Evolutionary conservation across 805 yeast genomes (phyloP).

Genomic region (Blastobotrys attinorum): DNA sequence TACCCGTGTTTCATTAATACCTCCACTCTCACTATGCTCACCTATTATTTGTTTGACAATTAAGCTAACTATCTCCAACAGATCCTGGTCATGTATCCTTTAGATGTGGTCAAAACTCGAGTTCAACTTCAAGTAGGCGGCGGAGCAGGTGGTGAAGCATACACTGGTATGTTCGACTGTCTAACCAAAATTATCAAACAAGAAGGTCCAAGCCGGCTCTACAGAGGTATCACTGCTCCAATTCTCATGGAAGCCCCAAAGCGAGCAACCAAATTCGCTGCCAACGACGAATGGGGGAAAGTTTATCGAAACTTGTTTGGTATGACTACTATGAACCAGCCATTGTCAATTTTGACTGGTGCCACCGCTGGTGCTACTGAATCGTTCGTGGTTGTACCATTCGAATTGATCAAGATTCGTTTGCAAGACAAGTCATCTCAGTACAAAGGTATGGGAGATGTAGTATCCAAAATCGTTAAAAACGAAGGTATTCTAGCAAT

Average conservation of each 20-base stretch:
- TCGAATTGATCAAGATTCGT: conserved; percentile 91
- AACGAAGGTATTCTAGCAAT: conserved; percentile 75
- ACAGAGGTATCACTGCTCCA: conserved; percentile 94
- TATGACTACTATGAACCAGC: conserved; percentile 62
- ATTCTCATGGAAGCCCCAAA: conserved; percentile 99
- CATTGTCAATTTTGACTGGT: conserved; percentile 84
- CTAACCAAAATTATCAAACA: conserved; percentile 70
- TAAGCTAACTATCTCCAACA: conserved; percentile 3
- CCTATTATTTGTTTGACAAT: no score
- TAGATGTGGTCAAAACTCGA: conserved; percentile 95
- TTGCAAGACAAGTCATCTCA: conserved; percentile 81
- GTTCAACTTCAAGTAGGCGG: conserved; percentile 75
- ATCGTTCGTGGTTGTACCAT: conserved; percentile 94
- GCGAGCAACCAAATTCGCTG: conserved; percentile 97
- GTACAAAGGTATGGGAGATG: conserved; percentile 80
- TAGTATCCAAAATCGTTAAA: conserved; percentile 60
- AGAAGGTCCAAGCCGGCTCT: conserved; percentile 69
- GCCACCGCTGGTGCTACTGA: conserved; percentile 98
- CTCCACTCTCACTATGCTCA: no score
- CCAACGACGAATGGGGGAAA: conserved; percentile 94
- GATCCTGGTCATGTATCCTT: conserved; percentile 89
- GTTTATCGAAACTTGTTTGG: conserved; percentile 69
- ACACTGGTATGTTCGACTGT: conserved; percentile 80
- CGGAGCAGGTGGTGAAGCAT: conserved; percentile 46
- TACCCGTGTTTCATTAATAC: no score